Base-by-base conservation (phyloP, 1,284 basidiomycete genomes). In the Phellopilus nigrolimitatus region DNA sequence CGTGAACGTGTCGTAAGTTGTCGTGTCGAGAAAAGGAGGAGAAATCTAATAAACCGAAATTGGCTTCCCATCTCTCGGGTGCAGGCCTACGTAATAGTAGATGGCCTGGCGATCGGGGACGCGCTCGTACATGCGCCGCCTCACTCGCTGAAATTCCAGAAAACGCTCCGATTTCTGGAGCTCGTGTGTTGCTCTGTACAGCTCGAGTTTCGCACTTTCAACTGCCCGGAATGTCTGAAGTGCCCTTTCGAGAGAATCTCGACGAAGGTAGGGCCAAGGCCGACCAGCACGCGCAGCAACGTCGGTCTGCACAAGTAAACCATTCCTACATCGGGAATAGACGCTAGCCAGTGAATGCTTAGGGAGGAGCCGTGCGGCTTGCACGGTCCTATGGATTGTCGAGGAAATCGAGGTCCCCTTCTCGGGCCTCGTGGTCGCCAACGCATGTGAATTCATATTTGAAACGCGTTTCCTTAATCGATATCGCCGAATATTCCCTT, bases 401-500 rank as follows among this genome's bases (percentile, higher is more conserved):
- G 40, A 24, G 13, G 40, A 24, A 13, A 22, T 5, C 8, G 40
- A 21, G 8, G 40, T 8, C 4, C 21, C 40, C 19, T 5, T n/a
- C 1, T 5, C 19, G 8, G 19, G 5, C 10, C 17, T n/a, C 8
- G 8, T 22, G 21, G 3, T 8, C 40, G 13, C 30, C 10, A 13
- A 10, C 28, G 9, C 25, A 15, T 19, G 25, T 31, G 13, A 7
- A 2, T 31, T 7, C 27, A 28, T 15, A 33, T 30, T 3, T 12
- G 31, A 12, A 8, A 4, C 36, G 7, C 28, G 24, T 31, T 17
- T 39, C 53, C 38, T 39, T 15, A 37, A 25, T 40, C 58, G 57
- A 8, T 63, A 61, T 7, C 75, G 67, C 55, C 68, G 69, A 37
- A 76, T 44, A 56, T 80, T 77, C 0, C 79, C 78, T 46, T 65